phyloP scores from a whole-genome alignment of 306 rosid genomes.

The Dryas alaskensis region DNA sequence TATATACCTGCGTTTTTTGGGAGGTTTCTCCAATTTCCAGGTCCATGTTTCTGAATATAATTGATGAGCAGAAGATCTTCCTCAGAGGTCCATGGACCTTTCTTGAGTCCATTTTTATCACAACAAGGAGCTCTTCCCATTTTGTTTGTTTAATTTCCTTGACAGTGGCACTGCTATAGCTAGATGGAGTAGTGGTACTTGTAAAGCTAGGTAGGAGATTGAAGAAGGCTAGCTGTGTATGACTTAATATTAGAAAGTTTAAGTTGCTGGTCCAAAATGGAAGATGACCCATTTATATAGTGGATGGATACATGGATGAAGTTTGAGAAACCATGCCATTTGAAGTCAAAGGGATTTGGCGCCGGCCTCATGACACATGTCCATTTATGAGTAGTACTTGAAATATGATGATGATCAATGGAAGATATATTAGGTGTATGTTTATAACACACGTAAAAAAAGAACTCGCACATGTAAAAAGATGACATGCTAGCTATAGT shows the following conservation, averaged over 20 bases:
- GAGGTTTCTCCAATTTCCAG: constrained; percentile 83
- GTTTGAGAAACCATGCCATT: constrained; percentile 22
- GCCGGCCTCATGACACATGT: constrained; percentile 71
- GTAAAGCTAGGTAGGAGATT: not conserved
- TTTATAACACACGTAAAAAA: not conserved
- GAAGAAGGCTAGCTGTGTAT: not conserved
- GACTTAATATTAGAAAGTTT: constrained; percentile 14
- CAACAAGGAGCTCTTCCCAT: constrained; percentile 99
- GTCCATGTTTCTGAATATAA: constrained; percentile 63
- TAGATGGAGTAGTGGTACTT: not conserved
- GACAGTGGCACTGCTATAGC: not conserved
- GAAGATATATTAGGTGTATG: not conserved
- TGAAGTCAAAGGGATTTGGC: constrained; percentile 82
- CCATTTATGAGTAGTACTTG: constrained; percentile 12
- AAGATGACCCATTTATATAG: constrained; percentile 39
- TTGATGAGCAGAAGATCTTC: constrained; percentile 66
- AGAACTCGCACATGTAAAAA: not conserved
- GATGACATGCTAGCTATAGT: not conserved
- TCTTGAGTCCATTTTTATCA: constrained; percentile 77
- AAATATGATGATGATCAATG: not conserved
- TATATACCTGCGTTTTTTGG: constrained; percentile 78
- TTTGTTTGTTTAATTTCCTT: too few species aligned
- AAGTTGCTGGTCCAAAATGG: constrained; percentile 25
- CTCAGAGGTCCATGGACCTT: constrained; percentile 96
- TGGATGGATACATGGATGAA: not conserved